Evolutionary conservation across 148 eudicot species (phyloP), one percentile per base, ranked within the genome.

Genomic region (Chenopodium quinoa): DNA sequence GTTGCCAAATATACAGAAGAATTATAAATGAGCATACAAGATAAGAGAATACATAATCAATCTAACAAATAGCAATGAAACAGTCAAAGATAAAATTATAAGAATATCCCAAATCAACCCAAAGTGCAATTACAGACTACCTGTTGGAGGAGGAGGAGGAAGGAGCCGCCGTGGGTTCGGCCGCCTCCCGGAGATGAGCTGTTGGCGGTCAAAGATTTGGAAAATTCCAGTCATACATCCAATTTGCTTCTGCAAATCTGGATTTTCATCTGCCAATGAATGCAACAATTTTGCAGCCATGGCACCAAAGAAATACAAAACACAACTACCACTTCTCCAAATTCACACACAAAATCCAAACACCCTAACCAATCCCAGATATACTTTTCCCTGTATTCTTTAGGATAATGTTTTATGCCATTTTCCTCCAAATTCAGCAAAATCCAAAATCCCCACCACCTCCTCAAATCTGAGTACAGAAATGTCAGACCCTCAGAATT

Each of bases 241-340:
- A 68, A 91, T 93, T 84, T 94, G 97, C 89, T 90, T 94, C 82
- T 90, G 95, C 91, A 93, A 91, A 84, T 94, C 98, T 32, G 91
- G 91, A 79, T 93, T 91, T 44, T 93, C 99, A 85, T 96, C 98
- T 37, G 97, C 89, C 80, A 96, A 88, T 27, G 99, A 89, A 86
- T 93, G 97, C 83, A 96, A 83, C 78, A 96, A 85, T 82, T 92
- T 96, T 75, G 98, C 97, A 88, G 98, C 98, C 99, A 93, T 93
- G 78, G 65, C 77, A 75, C 60, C 44, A 63, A 52, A 22, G 11
- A 56, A 56, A 20, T 40, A 4, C 13, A 20, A 75, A 37, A 65
- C 27, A 69, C 32, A 7, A 71, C 69, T 31, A 68, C 47, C 25
- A 3, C 63, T 65, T 12, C 22, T 54, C 22, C 14, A 69, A n/a